Base-by-base conservation (phyloP, 2,329 filamentous ascomycete genomes). In the Beauveria scarabaeidicola region DNA sequence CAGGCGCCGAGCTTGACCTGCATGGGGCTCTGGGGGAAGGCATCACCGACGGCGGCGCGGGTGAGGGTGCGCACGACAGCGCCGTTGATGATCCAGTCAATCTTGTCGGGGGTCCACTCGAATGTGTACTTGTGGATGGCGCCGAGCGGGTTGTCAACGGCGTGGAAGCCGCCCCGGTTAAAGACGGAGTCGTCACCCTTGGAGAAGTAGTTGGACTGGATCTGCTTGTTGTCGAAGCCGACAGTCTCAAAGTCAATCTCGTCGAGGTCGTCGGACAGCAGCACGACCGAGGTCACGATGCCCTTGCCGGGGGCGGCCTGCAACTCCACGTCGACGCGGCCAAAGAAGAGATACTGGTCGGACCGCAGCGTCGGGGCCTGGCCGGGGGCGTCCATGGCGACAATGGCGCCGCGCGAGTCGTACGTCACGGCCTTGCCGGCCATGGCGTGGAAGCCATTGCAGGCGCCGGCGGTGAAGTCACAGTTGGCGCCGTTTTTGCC, bases 221-320 rank as follows among this genome's bases (percentile, higher is more conserved):
- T 91, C 71, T 93, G 80, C 29, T 78, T 74, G 65, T 81, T 76
- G 69, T 90, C 84, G 58, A 85, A 87, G 61, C 93, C 94, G 61
- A 97, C 81, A 88, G 90, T 96, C 75, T 97, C 93, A 88, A 91
- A 96, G 74, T 97, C 93, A 63, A 97, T 94, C 79, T 96, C 91
- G 71, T 96, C 91, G 23, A 95, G 80, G 69, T 86, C 84, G 69
- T 95, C 90, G 1, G 90, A 97, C 77, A 96, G 89, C 65, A 99
- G 78, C 44, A 97, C 91, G 44, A 90, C 81, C 64, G 89, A 92
- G 76, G 91, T 96, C 62, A 99, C 89, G 64, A 99, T 88, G 65
- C 94, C 94, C 7, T 78, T 79, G 46, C 93, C 94, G 3, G 88
- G 82, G 27, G 94, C 87, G 41, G 89, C 87, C 74, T 91, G 88